phyloP scores from a whole-genome alignment of 305 asterid species.

The Fraxinus platypoda region DNA sequence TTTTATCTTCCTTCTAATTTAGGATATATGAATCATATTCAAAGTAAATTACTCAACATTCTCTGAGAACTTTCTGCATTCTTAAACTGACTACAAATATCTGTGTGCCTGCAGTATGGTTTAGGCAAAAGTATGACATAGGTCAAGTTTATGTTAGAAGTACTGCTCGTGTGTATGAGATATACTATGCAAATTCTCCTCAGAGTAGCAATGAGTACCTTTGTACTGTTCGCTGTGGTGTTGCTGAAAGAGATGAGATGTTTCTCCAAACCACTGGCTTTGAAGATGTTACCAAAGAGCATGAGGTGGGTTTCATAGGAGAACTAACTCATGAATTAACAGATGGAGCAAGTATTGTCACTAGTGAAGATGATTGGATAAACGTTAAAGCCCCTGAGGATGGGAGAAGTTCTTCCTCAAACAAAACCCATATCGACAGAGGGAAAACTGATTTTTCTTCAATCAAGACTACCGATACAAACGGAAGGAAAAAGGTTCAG shows the following conservation, averaged over 20 bases:
- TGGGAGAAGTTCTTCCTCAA: conserved; percentile 33
- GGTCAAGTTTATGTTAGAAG: conserved; percentile 80
- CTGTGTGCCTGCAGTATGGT: conserved; percentile 51
- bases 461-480: not conserved
- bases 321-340: conserved; percentile 38
- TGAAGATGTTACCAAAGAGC: conserved; percentile 37
- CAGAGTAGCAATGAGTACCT: conserved; percentile 57
- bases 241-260: conserved; percentile 62
- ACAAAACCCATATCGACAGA: conserved; percentile 22
- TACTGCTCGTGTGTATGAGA: conserved; percentile 80
- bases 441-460: conserved; percentile 17
- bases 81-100: conserved; percentile 7
- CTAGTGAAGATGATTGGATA: conserved; percentile 84
- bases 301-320: conserved; percentile 26
- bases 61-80: conserved; percentile 6
- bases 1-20: not conserved
- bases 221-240: conserved; percentile 72
- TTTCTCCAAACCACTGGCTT: conserved; percentile 46
- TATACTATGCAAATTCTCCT: conserved; percentile 52
- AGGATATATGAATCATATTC: not conserved
- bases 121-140: conserved; percentile 54
- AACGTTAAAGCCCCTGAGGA: conserved; percentile 53
- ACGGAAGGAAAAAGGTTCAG: conserved; percentile 35
- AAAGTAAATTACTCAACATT: not conserved
- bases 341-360: conserved; percentile 37